Evolutionary conservation across 1,139 yeast genomes (phyloP).

Genomic region (Suhomyces taliae): DNA sequence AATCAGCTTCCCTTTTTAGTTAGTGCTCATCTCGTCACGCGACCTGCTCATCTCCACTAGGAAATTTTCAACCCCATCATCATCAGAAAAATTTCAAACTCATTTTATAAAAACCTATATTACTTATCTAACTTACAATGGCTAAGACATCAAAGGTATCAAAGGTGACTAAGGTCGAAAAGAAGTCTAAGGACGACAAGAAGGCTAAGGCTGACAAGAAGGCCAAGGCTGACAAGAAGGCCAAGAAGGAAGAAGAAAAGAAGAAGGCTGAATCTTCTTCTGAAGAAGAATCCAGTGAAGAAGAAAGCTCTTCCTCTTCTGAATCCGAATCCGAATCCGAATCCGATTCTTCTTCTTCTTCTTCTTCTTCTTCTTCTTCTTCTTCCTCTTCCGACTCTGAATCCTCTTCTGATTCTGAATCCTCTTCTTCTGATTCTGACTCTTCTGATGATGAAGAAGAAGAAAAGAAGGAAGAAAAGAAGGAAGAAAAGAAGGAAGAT

Average conservation of each 20-base stretch:
- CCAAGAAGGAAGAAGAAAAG: constrained; percentile 24
- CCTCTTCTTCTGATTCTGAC: constrained; percentile 18
- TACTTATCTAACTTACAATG: constrained; percentile 18
- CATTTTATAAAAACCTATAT: background rate
- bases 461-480: constrained; percentile 13
- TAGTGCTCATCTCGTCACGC: constrained; percentile 7
- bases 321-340: constrained; percentile 24
- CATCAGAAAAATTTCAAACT: constrained; percentile 3
- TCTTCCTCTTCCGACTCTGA: constrained; percentile 12
- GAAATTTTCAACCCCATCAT: constrained; percentile 5
- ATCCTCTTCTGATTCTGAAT: constrained; percentile 18
- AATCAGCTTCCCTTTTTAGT: background rate
- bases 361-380: constrained; percentile 15
- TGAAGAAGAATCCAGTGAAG: constrained; percentile 13
- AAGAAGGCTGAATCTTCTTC: constrained; percentile 26
- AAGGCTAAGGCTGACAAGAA: constrained; percentile 25
- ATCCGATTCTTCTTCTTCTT: constrained; percentile 12
- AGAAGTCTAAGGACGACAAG: constrained; percentile 31
- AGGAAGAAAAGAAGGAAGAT: constrained; percentile 20
- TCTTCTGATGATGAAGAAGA: constrained; percentile 21
- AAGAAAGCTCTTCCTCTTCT: constrained; percentile 17
- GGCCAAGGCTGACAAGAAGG: constrained; percentile 24
- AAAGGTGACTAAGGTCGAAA: constrained; percentile 16
- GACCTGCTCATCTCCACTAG: constrained; percentile 7
- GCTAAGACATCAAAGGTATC: constrained; percentile 29